Evolutionary conservation across 345 rosid species (phyloP).

Genomic region (Aquilaria yunnanensis): DNA sequence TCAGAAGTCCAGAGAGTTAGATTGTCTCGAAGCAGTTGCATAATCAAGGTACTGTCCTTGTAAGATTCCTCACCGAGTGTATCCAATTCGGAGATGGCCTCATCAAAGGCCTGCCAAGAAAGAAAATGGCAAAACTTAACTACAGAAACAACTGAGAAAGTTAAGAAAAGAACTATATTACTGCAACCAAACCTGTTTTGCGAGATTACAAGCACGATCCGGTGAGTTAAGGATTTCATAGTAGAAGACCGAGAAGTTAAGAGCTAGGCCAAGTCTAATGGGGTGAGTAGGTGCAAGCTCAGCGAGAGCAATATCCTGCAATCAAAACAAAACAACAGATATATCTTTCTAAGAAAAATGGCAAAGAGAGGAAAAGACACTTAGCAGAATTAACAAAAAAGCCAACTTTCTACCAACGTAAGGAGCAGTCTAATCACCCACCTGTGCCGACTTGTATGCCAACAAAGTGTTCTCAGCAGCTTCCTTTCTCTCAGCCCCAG

Average conservation of each 20-base stretch:
- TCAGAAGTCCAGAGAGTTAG: constrained; percentile 98
- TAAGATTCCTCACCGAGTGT: constrained; percentile 97
- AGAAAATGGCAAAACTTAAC: not conserved
- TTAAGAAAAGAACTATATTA: not conserved
- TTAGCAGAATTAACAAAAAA: not conserved
- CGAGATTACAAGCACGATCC: constrained; percentile 94
- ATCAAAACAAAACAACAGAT: constrained; percentile 9
- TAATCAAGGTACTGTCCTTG: constrained; percentile 96
- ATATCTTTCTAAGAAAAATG: not conserved
- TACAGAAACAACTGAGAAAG: not conserved
- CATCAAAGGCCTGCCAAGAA: constrained; percentile 76
- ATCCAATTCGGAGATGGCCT: constrained; percentile 95
- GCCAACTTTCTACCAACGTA: not conserved
- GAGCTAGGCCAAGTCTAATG: constrained; percentile 94
- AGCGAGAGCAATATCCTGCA: constrained; percentile 86
- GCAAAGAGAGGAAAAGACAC: constrained; percentile 4
- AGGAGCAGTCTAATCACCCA: constrained; percentile 10
- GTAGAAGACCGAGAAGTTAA: constrained; percentile 96
- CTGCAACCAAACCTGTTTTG: constrained; percentile 56
- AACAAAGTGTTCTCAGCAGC: constrained; percentile 95
- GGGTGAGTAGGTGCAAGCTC: constrained; percentile 96
- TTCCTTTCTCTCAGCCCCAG: constrained; percentile 89
- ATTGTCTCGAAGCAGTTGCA: constrained; percentile 98
- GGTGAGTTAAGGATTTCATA: constrained; percentile 98
- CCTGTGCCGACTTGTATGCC: constrained; percentile 99